phyloP scores from a whole-genome alignment of 75 land plant genomes.

The Isoetes taiwanensis region DNA sequence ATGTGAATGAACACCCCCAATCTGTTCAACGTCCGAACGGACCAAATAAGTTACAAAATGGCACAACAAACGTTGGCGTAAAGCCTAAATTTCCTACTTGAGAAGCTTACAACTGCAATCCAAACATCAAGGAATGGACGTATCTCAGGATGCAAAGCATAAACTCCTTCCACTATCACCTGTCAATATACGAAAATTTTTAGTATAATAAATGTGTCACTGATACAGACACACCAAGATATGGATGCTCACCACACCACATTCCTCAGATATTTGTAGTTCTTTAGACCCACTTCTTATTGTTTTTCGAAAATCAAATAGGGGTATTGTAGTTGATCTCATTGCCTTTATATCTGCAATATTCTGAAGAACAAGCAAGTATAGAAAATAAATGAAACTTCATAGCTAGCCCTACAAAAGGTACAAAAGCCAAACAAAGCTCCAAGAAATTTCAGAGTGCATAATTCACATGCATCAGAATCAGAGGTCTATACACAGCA shows the following conservation, averaged over 20 bases:
- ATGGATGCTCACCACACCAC: conserved; percentile 71
- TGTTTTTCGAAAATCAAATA: conserved; percentile 88
- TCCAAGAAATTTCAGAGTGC: background rate
- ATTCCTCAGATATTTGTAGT: conserved; percentile 85
- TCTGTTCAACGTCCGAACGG: conserved; percentile 22
- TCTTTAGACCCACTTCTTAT: conserved; percentile 63
- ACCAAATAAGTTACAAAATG: background rate
- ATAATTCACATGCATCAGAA: no score
- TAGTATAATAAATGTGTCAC: background rate
- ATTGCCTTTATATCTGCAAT: conserved; percentile 60
- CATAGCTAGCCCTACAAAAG: conserved; percentile 1
- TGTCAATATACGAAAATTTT: conserved; percentile 14
- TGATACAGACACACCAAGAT: background rate
- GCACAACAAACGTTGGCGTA: background rate
- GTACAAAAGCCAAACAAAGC: background rate
- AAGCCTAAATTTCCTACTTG: background rate
- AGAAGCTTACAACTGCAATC: conserved; percentile 92
- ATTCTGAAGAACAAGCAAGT: conserved; percentile 44
- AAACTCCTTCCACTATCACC: conserved; percentile 97
- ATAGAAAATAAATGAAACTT: background rate
- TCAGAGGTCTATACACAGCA: no score
- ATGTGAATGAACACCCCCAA: conserved; percentile 99
- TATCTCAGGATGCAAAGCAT: conserved; percentile 94
- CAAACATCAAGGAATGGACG: conserved; percentile 73
- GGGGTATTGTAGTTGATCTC: conserved; percentile 54